Base-by-base conservation (phyloP, 441 rosid species). In the Geranium incanum region DNA sequence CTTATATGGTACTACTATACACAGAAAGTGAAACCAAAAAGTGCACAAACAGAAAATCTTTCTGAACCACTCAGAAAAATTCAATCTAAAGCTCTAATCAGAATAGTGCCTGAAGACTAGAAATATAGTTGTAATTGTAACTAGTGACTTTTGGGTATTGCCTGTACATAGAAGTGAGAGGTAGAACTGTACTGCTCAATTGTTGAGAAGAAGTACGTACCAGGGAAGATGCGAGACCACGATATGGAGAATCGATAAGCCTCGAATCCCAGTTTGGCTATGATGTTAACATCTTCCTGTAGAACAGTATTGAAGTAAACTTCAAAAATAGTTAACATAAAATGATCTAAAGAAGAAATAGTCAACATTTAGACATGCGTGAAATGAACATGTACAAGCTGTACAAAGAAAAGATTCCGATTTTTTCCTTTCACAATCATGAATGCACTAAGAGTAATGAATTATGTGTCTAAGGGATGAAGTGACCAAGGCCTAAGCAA, bases 161-260 rank as follows among this genome's bases (percentile, higher is more conserved):
- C 36, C 57, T 28, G 55, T 15, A 63, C 55, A 50, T 12, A 16
- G 66, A 67, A 11, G 41, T 19, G 9, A 59, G 18, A 11, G 16
- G 36, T 67, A 8, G 66, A 62, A 66, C 8, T 60, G 33, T 6
- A 48, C 33, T 63, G 4, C 11, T 63, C n/a, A 3, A 18, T 64
- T 28, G 16, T 74, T 12, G 45, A n/a, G 16, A 60, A 23, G 62
- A 60, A 23, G 62, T 18, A 68, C 82, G 72, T 80, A 93, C 98
- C 96, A 13, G 95, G 96, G 70, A 84, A 91, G 77, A 93, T 91
- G 68, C 98, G 97, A 72, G 97, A 86, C 98, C 96, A 93, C 0
- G 96, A 89, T 57, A 93, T 80, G 50, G 98, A 93, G 77, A 93
- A 91, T 73, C 96, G 86, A 86, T 93, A 93, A 77, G 93, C 98